Evolutionary conservation across 2,329 filamentous ascomycete genomes (phyloP).

Genomic region (Dothistroma pini): DNA sequence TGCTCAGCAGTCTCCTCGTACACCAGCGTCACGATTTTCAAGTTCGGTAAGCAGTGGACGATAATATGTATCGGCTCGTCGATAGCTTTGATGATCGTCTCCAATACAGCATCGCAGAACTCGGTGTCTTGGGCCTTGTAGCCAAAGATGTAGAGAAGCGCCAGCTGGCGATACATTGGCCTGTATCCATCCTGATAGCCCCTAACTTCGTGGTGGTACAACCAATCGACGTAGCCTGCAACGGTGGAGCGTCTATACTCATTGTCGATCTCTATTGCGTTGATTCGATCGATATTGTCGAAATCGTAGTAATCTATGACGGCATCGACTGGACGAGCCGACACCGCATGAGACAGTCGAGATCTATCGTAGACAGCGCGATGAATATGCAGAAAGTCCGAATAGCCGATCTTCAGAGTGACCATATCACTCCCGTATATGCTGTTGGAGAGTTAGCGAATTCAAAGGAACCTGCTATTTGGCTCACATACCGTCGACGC

Average conservation of each 20-base stretch:
- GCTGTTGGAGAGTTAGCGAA: background rate
- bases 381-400: background rate
- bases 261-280: conserved; percentile 5
- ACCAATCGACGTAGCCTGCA: background rate
- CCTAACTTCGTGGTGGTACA: background rate
- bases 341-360: background rate
- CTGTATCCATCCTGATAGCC: background rate
- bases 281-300: no score
- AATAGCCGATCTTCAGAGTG: background rate
- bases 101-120: background rate
- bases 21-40: background rate
- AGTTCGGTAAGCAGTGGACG: background rate
- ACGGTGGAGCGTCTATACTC: background rate
- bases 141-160: background rate
- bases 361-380: background rate
- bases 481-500: background rate
- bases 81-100: background rate
- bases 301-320: no score
- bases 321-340: no score
- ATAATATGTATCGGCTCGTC: background rate
- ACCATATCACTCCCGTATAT: background rate
- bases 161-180: background rate
- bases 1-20: background rate
- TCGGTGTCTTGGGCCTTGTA: background rate
- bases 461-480: background rate